Base-by-base conservation (phyloP, 2,329 filamentous ascomycete genomes). In the Diaporthe batatas region DNA sequence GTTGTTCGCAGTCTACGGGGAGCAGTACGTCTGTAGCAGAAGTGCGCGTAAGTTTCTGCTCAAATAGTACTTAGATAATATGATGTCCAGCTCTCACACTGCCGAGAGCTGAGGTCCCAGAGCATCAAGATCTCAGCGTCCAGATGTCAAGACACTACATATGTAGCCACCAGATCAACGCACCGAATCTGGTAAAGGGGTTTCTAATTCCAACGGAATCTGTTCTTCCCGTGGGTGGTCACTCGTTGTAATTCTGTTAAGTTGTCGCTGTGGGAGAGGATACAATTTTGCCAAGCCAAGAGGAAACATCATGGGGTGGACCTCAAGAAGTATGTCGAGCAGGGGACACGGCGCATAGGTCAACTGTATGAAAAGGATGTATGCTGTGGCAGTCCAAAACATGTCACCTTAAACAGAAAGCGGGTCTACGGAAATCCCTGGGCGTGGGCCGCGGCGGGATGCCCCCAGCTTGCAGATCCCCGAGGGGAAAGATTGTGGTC, bases 391-490 rank as follows among this genome's bases (percentile, higher is more conserved):
- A 12, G 42, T 12, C 21, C 44, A 36, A 47, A 11, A 44, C 47
- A 51, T 11, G 47, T 51, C 47, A 51, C 12, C 21, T 7, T n/a
- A n/a, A 23, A 12, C 11, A 21, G 25, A 34, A 51, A 12, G 21
- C 59, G 59, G 59, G 42, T 32, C 23, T 34, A 47, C 59, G 59
- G 59, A 47, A 47, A 36, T 34, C 21, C 21, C 59, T 49, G 42
- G 59, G 59, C 29, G 62, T 51, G 62, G 44, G 14, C 44, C 44
- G 44, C 29, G 12, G 51, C 47, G 62, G 62, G 29, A 65, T 36
- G 29, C 14, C 6, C 44, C 21, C 29, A 51, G 32, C 62, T 51
- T 65, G 62, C 44, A 44, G 44, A 65, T 21, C 47, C 47, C 44
- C 21, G 29, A 12, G 32, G 44, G n/a, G 44, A 23, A 39, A 36